Percentiles rank a stretch among this genome's conserved stretches.
Evolutionary conservation across 1,139 yeast genomes (phyloP).

Genomic region (Yamadazyma sp.): DNA sequence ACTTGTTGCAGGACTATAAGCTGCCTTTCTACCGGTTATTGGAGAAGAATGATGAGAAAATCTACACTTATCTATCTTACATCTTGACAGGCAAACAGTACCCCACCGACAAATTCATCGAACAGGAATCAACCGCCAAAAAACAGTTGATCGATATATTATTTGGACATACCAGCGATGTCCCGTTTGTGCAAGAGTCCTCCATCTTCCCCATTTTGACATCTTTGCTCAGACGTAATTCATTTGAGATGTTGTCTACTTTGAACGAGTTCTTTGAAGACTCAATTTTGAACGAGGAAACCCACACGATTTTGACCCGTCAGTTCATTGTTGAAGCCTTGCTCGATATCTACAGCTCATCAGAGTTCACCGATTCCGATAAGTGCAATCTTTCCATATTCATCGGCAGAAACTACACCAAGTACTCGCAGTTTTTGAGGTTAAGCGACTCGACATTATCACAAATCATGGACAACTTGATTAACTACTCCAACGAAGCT

Average conservation of each 20-base stretch:
- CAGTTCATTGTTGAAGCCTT: conserved; percentile 69
- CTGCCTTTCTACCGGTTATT: conserved; percentile 67
- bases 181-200: conserved; percentile 21
- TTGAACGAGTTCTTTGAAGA: conserved; percentile 82
- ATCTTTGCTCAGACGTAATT: conserved; percentile 47
- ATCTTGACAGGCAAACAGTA: conserved; percentile 75
- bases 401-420: conserved; percentile 73
- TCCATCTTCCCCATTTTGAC: conserved; percentile 61
- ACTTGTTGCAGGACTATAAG: conserved; percentile 60
- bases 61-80: conserved; percentile 64
- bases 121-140: conserved; percentile 37
- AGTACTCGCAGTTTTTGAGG: conserved; percentile 74
- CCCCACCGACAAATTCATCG: conserved; percentile 62
- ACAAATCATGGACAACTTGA: conserved; percentile 49
- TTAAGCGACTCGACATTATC: conserved; percentile 60
- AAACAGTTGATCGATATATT: conserved; percentile 50
- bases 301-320: conserved; percentile 42
- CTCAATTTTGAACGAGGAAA: conserved; percentile 56
- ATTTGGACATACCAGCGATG: conserved; percentile 31
- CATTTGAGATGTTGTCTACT: conserved; percentile 60
- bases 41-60: conserved; percentile 24
- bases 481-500: conserved; percentile 39
- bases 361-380: conserved; percentile 34
- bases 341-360: conserved; percentile 48
- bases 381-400: conserved; percentile 58